Evolutionary conservation across 129 eudicot species (phyloP).

Genomic region (Calendula officinalis): DNA sequence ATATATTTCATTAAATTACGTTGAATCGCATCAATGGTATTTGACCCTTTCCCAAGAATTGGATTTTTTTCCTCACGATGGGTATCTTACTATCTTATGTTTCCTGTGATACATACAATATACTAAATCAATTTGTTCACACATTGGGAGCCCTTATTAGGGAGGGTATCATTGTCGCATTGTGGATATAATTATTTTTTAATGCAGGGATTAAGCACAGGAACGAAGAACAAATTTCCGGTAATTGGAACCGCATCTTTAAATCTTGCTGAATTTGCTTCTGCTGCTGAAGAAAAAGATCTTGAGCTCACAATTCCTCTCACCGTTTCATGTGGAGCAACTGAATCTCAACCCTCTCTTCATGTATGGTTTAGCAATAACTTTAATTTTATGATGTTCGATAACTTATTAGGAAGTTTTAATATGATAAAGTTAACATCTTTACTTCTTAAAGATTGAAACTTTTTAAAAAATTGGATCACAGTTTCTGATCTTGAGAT

Average conservation of each 20-base stretch:
- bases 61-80: no score
- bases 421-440: not conserved
- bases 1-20: not conserved
- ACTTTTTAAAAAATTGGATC: not conserved
- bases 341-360: slow-evolving; percentile 52
- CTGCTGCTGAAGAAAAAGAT: slow-evolving; percentile 49
- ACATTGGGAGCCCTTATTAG: not conserved
- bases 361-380: slow-evolving; percentile 39
- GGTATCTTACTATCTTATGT: no score
- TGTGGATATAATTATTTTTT: not conserved
- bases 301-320: slow-evolving; percentile 67
- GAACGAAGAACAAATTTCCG: slow-evolving; percentile 60
- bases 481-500: not conserved
- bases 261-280: slow-evolving; percentile 87
- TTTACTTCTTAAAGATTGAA: slow-evolving; percentile 2
- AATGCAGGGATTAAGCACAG: slow-evolving; percentile 56
- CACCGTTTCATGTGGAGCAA: slow-evolving; percentile 38
- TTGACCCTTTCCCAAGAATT: no score
- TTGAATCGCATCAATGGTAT: not conserved
- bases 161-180: slow-evolving; percentile 14
- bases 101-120: no score
- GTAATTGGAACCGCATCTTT: slow-evolving; percentile 53
- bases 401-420: no score
- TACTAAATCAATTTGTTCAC: no score
- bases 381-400: no score